Evolutionary conservation across 164 flowering plant species (phyloP), one percentile per base, ranked within the genome.

Genomic region (Magnolia officinalis): DNA sequence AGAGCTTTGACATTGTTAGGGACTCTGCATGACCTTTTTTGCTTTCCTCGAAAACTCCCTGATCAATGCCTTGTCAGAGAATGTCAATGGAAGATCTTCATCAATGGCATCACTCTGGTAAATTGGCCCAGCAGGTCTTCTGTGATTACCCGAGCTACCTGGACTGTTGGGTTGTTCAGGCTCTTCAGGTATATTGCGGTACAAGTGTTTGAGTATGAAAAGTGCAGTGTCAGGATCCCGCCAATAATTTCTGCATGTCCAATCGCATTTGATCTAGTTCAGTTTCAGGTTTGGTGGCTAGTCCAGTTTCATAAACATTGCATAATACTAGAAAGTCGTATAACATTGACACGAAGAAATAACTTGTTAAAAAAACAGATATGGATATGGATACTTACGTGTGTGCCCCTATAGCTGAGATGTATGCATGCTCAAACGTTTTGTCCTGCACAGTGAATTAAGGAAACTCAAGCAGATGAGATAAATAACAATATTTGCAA

Each of bases 201-300:
- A 96, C 77, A 94, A 82, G 85, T 94, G 97, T 71, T 87, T 90
- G 77, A 96, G 80, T 61, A 96, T 88, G 86, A 96, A 94, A 51
- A 96, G 91, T 8, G 98, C 98, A 55, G 99, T 96, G 77, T 96
- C 99, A 75, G 73, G 24, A 79, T 96, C 99, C 81, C 98, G 86
- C 99, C 99, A 96, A 81, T 96, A 96, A 82, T 90, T 95, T 74
- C 98, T 95, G 91, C 76, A 80, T 2, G 73, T 16, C 65, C 0
- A 20, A 55, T 24, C 21, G 8, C 71, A 9, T 37, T 29, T 68
- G 1, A 29, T 2, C 21, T 16, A 21, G 23, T 66, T 66, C 29
- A 26, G 69, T 20, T 26, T 66, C 14, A 66, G 29, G 29, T 66
- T 66, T 66, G 69, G 29, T 66, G 6, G 69, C 69, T 10, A 2